Conservation (phyloP, 108 stramenopile species). For the Skeletonema potamos region DNA sequence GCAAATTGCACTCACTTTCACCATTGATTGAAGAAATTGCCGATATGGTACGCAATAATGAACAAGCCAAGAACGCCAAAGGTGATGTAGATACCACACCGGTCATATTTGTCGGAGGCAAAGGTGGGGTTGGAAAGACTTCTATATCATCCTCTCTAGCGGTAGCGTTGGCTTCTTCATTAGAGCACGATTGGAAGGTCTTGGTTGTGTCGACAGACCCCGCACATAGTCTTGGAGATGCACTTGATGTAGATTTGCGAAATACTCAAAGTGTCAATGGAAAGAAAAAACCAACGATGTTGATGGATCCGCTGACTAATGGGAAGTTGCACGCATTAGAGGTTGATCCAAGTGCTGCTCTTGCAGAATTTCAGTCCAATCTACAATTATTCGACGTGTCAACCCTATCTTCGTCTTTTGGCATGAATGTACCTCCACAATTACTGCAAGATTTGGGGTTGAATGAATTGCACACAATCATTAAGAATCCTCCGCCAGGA, state of each 20-base stretch:
- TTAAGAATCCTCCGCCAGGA: constrained; percentile 94
- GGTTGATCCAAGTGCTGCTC: constrained; percentile 81
- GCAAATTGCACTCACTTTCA: constrained; percentile 2
- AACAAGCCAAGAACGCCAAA: neutral
- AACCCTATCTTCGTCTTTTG: constrained; percentile 57
- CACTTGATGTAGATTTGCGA: constrained; percentile 77
- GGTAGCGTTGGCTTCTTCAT: constrained; percentile 65
- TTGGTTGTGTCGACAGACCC: constrained; percentile 95
- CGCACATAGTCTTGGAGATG: constrained; percentile 96
- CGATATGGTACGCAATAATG: neutral
- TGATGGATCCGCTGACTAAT: constrained; percentile 72
- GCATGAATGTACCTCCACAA: constrained; percentile 50
- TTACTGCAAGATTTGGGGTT: constrained; percentile 76
- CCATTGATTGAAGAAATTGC: constrained; percentile 21
- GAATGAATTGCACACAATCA: constrained; percentile 69
- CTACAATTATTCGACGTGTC: constrained; percentile 73
- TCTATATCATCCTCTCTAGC: constrained; percentile 85
- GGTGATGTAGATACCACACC: constrained; percentile 6
- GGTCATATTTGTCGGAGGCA: constrained; percentile 37
- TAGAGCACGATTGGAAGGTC: constrained; percentile 71
- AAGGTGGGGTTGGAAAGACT: constrained; percentile 76
- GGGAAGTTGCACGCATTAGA: constrained; percentile 78
- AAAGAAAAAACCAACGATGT: constrained; percentile 48
- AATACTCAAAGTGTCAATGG: neutral
- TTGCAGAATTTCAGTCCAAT: constrained; percentile 66